Evolutionary conservation across 306 rosid genomes (phyloP).

Genomic region (Corylus americana): DNA sequence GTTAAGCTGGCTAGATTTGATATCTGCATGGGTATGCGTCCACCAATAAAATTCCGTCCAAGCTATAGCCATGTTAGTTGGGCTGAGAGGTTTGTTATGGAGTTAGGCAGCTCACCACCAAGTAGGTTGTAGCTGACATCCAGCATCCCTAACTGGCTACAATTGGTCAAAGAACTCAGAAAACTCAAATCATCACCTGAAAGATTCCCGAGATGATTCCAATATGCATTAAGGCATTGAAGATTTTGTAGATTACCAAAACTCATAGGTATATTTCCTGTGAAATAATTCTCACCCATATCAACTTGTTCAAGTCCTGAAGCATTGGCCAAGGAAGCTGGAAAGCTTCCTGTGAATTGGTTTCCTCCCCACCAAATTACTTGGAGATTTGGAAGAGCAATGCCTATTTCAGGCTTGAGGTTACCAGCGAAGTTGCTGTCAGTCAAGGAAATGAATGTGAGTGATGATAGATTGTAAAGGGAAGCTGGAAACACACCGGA

Average conservation of each 20-base stretch:
- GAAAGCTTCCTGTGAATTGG: neutral
- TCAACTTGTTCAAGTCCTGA: no score
- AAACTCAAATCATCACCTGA: neutral
- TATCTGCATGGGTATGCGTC: neutral
- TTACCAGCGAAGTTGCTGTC: neutral
- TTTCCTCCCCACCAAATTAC: neutral
- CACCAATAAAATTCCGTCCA: neutral
- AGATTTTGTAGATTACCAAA: neutral
- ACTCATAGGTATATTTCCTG: neutral
- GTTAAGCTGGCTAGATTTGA: neutral
- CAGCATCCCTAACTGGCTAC: no score
- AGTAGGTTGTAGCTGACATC: no score
- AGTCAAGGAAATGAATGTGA: neutral
- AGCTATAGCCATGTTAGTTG: neutral
- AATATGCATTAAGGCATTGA: accelerated
- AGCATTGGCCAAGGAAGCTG: neutral
- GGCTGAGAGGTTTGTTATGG: neutral
- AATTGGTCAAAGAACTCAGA: no score
- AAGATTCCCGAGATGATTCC: neutral
- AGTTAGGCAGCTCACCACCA: neutral
- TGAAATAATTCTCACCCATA: neutral
- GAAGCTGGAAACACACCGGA: neutral
- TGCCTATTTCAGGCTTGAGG: neutral
- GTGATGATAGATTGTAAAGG: neutral
- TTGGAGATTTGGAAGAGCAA: neutral